Evolutionary conservation across 1,284 basidiomycete species (phyloP).

Genomic region (Takashimella koratensis): DNA sequence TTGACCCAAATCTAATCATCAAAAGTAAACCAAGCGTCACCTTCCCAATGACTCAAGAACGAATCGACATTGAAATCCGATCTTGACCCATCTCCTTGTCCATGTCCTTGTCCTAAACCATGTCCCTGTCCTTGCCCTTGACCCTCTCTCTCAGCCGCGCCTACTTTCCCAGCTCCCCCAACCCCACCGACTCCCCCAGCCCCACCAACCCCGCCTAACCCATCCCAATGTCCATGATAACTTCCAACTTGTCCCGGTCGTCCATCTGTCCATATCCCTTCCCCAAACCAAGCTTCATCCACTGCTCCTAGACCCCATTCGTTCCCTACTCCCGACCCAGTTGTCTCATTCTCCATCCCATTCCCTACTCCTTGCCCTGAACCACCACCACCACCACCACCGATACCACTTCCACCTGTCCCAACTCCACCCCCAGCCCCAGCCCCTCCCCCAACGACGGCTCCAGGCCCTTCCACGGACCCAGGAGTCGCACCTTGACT

Average conservation of each 20-base stretch:
- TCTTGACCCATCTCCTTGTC: not conserved
- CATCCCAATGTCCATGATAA: too few species aligned
- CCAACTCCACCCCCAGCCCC: not conserved
- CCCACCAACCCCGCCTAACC: too few species aligned
- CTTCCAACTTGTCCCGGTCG: too few species aligned
- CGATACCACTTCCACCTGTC: not conserved
- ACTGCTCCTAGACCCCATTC: too few species aligned
- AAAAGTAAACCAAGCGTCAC: not conserved
- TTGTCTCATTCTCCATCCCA: not conserved
- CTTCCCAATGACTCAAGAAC: not conserved
- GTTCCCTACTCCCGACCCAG: not conserved
- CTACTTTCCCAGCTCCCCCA: too few species aligned
- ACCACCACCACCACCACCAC: not conserved
- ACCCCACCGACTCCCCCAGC: too few species aligned
- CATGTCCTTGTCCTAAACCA: not conserved
- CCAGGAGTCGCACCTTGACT: too few species aligned
- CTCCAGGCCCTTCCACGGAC: not conserved
- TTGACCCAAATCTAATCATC: not conserved
- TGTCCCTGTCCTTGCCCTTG: too few species aligned
- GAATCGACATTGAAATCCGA: not conserved
- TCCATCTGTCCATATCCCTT: too few species aligned
- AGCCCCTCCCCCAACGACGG: not conserved
- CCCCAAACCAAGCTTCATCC: too few species aligned
- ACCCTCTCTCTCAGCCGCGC: too few species aligned
- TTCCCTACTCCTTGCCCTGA: not conserved